A percentile compares a stretch with the other conserved stretches of the same genome.
phyloP scores from a whole-genome alignment of 495 filamentous ascomycete genomes.

The Neurospora sp. region DNA sequence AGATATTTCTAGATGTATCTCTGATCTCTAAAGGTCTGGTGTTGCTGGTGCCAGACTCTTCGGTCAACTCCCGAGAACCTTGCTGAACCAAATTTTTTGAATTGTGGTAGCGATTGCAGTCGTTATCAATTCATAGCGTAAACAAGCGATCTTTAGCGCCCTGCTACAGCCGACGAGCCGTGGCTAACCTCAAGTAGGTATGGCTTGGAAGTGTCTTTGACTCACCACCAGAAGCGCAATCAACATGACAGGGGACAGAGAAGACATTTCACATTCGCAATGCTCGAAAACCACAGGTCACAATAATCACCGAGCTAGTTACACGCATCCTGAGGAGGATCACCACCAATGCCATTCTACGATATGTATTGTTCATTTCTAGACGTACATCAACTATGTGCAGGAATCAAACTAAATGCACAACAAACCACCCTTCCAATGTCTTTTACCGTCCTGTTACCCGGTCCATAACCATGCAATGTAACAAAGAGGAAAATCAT shows the following conservation, averaged over 20 bases:
- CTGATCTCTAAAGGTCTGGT: background rate
- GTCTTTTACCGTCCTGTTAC: background rate
- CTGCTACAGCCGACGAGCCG: background rate
- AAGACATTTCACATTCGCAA: background rate
- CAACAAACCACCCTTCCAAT: background rate
- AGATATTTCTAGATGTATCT: background rate
- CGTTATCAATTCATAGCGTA: background rate
- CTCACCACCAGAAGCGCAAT: background rate
- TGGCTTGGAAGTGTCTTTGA: background rate
- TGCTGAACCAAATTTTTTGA: conserved; percentile 6
- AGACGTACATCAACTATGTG: background rate
- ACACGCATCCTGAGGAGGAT: background rate
- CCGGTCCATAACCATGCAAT: background rate
- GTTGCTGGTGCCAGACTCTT: background rate
- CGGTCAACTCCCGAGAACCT: background rate
- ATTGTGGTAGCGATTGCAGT: background rate
- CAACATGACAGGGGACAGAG: background rate
- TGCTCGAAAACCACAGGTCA: background rate
- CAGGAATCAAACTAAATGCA: background rate
- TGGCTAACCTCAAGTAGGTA: background rate
- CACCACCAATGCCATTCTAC: background rate
- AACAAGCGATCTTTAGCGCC: background rate
- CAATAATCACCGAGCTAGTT: background rate
- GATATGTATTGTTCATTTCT: background rate
- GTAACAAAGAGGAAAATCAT: background rate